phyloP scores from a whole-genome alignment of 176 grass and related monocot species.

The Tillandsia fasciculata region DNA sequence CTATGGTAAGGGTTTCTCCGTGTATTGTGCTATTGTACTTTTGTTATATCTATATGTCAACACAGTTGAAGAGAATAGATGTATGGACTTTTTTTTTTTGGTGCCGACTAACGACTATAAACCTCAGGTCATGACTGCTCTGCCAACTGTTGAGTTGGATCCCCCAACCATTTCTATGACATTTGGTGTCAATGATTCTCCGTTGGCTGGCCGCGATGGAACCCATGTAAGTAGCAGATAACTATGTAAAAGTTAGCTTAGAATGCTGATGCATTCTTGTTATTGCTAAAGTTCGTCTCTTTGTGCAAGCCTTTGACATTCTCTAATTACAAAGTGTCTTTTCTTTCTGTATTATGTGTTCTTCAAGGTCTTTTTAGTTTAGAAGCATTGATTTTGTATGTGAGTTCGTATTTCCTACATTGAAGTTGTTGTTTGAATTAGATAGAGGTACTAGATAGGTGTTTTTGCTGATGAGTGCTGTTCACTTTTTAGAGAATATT shows the following conservation, averaged over 20 bases:
- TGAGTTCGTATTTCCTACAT: no score
- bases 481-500: no score
- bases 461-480: no score
- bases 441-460: no score
- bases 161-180: conserved; percentile 99
- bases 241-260: background rate
- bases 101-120: conserved; percentile 12
- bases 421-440: no score
- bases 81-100: background rate
- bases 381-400: background rate
- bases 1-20: no score
- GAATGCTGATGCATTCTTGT: background rate
- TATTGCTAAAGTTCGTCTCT: background rate
- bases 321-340: background rate
- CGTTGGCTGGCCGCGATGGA: conserved; percentile 76
- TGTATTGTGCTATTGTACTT: no score
- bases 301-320: background rate
- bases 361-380: background rate
- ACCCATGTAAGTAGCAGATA: conserved; percentile 66
- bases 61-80: background rate
- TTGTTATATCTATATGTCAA: background rate
- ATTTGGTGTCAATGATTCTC: conserved; percentile 98
- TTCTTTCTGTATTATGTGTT: background rate
- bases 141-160: conserved; percentile 86
- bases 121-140: conserved; percentile 71